Base-by-base conservation (phyloP, 768 basidiomycete species). In the Rhizopogon vinicolor region DNA sequence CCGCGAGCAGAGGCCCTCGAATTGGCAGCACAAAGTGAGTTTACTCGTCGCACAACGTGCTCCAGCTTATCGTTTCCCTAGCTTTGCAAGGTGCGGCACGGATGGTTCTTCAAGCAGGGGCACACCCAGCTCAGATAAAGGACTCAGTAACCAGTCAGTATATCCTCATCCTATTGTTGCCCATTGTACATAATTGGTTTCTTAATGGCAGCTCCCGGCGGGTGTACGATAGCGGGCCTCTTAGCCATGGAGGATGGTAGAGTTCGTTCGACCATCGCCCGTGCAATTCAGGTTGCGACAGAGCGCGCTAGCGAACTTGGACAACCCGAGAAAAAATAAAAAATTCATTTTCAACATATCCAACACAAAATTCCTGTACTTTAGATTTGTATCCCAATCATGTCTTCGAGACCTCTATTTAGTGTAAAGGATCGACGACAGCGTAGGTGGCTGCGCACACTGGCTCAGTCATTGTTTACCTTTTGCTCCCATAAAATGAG, bases 401-500 rank as follows among this genome's bases (percentile, higher is more conserved):
- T 60, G 72, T 70, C 71, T 75, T 72, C 72, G 64, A 66, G 51
- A 58, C 66, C 64, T 70, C 65, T 31, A 40, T 16, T 50, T 3
- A 44, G 35, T 52, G 40, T 45, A 68, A 65, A 72, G 65, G 63
- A 57, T 61, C 65, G 65, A 67, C 69, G 68, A 74, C 63, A 68
- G 61, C 55, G 58, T 62, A 66, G 77, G 76, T 56, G 64, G 60
- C 63, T 58, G 59, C 59, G 60, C 58, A 42, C 63, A 67, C 62
- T 19, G 43, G 55, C 56, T 41, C 63, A 63, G 58, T 62, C 58
- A 60, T 54, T 53, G 52, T 25, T 5, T 70, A 59, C 58, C 60
- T 92, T 66, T 95, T 75, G 93, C 92, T 95, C 87, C 80, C 84
- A 71, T 92, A 91, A 95, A 96, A 96, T 95, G 88, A 93, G 91